Conservation (phyloP, 225 moss, liverwort and hornwort species). For the Marchantia polymorpha region DNA sequence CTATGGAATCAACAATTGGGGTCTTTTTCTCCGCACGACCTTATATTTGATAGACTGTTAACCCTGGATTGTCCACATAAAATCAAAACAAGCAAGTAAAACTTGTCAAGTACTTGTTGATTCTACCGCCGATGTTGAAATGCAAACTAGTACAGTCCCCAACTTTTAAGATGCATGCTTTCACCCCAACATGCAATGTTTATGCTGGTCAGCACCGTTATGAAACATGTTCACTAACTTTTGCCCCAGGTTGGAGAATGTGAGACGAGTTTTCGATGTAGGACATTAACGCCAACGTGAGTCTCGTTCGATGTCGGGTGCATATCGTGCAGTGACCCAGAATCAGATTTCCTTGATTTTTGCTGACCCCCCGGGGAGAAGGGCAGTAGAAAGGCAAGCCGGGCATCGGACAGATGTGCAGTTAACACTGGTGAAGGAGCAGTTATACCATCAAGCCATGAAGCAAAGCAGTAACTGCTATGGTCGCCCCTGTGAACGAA, state of each 20-base stretch:
- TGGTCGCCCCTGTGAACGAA: not conserved
- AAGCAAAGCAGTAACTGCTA: not conserved
- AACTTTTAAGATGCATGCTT: not conserved
- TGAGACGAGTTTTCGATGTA: not conserved
- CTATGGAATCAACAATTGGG: too few species aligned
- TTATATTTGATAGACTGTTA: too few species aligned
- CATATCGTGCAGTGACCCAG: not conserved
- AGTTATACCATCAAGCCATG: not conserved
- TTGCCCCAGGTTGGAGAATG: not conserved
- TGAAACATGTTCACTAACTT: not conserved
- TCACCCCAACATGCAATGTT: too few species aligned
- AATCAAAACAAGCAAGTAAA: not conserved
- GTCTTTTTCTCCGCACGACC: too few species aligned
- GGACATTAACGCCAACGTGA: not conserved
- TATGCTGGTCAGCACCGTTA: not conserved
- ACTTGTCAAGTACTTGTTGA: not conserved
- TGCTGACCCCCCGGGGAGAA: not conserved
- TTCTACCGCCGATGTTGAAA: not conserved
- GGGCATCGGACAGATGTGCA: not conserved
- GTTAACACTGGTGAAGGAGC: not conserved
- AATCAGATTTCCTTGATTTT: not conserved
- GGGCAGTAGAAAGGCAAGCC: not conserved
- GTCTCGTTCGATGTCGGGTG: not conserved
- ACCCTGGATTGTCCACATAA: too few species aligned
- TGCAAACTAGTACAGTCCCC: not conserved